Evolutionary conservation across 140 eudicot species (phyloP).

Genomic region (Cichorium intybus): DNA sequence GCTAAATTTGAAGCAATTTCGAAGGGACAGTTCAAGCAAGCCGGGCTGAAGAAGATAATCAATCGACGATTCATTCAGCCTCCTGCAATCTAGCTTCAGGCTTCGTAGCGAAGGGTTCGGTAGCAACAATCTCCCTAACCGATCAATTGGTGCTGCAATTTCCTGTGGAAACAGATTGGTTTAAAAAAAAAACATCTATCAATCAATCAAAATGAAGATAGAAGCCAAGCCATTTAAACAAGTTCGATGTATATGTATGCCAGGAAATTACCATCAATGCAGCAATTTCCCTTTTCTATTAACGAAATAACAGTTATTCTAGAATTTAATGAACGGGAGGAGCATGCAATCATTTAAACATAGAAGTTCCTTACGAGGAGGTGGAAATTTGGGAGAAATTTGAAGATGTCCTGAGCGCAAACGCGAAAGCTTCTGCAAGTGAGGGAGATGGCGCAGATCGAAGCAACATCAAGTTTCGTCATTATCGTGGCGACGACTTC

Average conservation of each 20-base stretch:
- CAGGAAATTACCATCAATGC: slow-evolving; percentile 4
- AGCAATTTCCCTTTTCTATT: slow-evolving; percentile 7
- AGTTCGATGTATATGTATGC: neutral
- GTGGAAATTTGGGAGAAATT: slow-evolving; percentile 67
- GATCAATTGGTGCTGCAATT: slow-evolving; percentile 64
- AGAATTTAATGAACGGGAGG: slow-evolving; percentile 14
- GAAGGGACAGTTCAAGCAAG: slow-evolving; percentile 62
- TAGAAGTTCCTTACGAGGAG: slow-evolving; percentile 48
- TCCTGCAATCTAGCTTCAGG: slow-evolving; percentile 72
- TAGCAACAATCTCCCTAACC: slow-evolving; percentile 53
- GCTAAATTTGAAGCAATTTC: slow-evolving; percentile 76
- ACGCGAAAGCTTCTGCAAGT: slow-evolving; percentile 56
- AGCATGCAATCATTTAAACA: slow-evolving; percentile 5
- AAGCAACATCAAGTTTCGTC: slow-evolving; percentile 74
- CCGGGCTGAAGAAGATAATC: slow-evolving; percentile 67
- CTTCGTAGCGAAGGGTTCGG: slow-evolving; percentile 58
- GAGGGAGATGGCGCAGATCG: slow-evolving; percentile 74
- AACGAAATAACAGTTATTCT: neutral
- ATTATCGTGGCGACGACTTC: slow-evolving; percentile 68
- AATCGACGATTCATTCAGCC: slow-evolving; percentile 70
- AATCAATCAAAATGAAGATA: neutral
- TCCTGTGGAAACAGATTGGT: slow-evolving; percentile 42
- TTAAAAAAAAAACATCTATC: neutral
- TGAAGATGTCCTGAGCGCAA: slow-evolving; percentile 58
- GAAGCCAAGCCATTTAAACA: neutral